Evolutionary conservation across 768 basidiomycete genomes (phyloP), one percentile per base, ranked within the genome.

Genomic region (Butyriboletus loyo): DNA sequence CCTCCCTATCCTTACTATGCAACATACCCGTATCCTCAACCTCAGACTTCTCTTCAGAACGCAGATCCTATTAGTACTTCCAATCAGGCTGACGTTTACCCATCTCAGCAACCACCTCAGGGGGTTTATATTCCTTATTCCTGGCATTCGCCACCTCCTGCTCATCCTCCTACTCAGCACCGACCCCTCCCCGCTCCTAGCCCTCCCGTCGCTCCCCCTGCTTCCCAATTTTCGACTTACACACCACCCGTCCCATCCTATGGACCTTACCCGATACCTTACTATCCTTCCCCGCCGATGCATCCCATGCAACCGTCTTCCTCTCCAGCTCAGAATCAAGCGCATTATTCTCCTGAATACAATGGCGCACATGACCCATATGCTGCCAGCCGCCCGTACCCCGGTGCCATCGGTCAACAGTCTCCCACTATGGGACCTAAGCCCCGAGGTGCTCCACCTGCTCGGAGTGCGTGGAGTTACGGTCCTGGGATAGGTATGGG

Each of bases 401-500:
- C 68, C n/a, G 70, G 71, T 10, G 48, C 59, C 5, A 53, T 72
- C 24, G 66, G 62, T 36, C 73, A 72, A 38, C 70, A 66, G 42
- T 61, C 67, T 28, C 53, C 62, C 13, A 54, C 62, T 32, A 62
- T 63, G 46, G 61, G 53, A n/a, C 50, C 53, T 13, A 70, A 69
- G 31, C 52, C 61, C 5, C 58, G 70, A 48, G 64, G 70, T 19
- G 68, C 74, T 21, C 73, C 76, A 10, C 73, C 77, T 43, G 69
- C 77, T 21, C 72, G 81, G 44, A 69, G 75, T 44, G 70, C 80
- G n/a, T 89, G 87, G 86, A 88, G 80, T 64, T 87, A 81, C 61
- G 86, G 86, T 1, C 80, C 85, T 60, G 85, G 85, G 13, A 66
- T 80, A 32, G 73, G 81, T 17, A 74, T 75, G 59, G 75, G 79